Base-by-base conservation (phyloP, 441 rosid genomes). In the Codiaeum variegatum region DNA sequence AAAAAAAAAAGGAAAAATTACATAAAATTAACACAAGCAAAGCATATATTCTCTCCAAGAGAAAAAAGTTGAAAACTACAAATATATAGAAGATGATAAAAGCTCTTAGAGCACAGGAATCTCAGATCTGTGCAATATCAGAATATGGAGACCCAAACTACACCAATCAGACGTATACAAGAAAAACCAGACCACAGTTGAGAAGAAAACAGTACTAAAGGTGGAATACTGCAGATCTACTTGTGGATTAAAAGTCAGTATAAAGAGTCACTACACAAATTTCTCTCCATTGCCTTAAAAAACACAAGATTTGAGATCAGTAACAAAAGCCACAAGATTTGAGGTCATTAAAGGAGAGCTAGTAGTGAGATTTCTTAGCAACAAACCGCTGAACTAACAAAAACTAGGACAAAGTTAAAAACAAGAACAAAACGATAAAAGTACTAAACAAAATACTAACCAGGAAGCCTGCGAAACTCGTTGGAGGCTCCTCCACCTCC, bases 401-500 rank as follows among this genome's bases (percentile, higher is more conserved):
- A n/a, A 42, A 31, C 73, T 42, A 42, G 42, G 29, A 26, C 44
- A 64, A 8, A 44, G 46, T 71, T 26, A 28, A 19, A 70, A 31
- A 19, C 36, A 34, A 31, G 18, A 46, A 63, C 8, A 9, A 52
- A 10, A 2, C 31, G 36, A 34, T 5, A 13, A 62, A 18, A 28
- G 52, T 49, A 38, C 1, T 12, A 59, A 19, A 38, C 15, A 49
- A 65, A 31, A 16, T 73, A 74, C 79, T 70, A 60, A 96, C 99
- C 93, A 67, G 91, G 84, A 77, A 89, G 93, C 67, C 94, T 78
- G 71, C 98, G 94, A 70, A 88, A 83, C 62, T 96, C 97, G 38
- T 77, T 78, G 71, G 97, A 83, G 78, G 36, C 72, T 38, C 77
- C 76, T 85, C 91, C 86, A 2, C 94, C 72, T 38, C 77, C 76